Base-by-base conservation (phyloP, 176 grass and related monocot genomes). In the Melocanna baccifera region DNA sequence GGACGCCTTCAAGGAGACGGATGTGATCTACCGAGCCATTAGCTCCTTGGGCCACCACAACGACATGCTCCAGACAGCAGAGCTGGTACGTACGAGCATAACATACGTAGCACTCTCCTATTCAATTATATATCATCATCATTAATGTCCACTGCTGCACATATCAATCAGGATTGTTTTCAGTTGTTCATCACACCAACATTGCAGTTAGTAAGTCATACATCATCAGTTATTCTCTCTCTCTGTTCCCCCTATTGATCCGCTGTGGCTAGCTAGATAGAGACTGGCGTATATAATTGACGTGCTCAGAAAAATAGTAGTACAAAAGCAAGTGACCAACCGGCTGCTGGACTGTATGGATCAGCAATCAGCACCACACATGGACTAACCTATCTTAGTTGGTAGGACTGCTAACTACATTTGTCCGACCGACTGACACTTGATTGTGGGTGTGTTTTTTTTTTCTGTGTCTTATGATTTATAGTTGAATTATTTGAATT, bases 11-110 rank as follows among this genome's bases (percentile, higher is more conserved):
- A 95, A 95, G 76, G 92, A 98, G 79, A 87, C 91, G 4, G 95
- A 98, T 45, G 96, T 98, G 30, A 95, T 98, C 84, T 95, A 95
- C 87, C 87, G 92, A 11, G 96, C 96, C 75, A 95, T 98, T 14
- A 98, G 91, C 82, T 98, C 96, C 82, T 90, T 87, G 81, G 96
- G 96, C 0, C 96, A 98, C 82, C 96, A 95, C 87, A 88, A 90
- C 62, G 96, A 98, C 84, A 93, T 98, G 92, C 89, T 98, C 59
- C 92, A 93, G 72, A 98, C 92, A 0, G 91, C 96, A 1, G 96
- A 98, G 86, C 85, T 98, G 71, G 96, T 98, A 90, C 23, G 48
- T 58, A 4, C 53, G 22, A 7, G 50, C 11, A 26, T 61, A 13
- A 26, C 57, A 61, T 61, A 3, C 53, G 6, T n/a, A 56, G 52